Conservation (phyloP, 2,329 filamentous ascomycete species). For the Trichoderma arundinaceum region DNA sequence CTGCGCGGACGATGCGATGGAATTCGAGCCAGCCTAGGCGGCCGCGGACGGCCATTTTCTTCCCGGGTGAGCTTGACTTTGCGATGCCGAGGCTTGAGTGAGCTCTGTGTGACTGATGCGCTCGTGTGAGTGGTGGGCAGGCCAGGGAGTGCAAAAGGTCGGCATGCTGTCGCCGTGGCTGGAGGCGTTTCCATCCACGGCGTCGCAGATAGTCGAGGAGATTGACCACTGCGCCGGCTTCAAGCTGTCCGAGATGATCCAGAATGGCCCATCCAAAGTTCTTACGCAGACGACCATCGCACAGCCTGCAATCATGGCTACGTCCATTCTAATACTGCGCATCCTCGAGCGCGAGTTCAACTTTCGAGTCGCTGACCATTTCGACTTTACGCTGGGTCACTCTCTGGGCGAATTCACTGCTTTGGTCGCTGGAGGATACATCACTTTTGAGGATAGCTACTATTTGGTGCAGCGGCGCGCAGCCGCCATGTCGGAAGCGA, state of each 20-base stretch:
- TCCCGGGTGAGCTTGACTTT: conserved; percentile 53
- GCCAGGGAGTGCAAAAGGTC: conserved; percentile 87
- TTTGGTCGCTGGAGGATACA: conserved; percentile 81
- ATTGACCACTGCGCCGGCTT: conserved; percentile 79
- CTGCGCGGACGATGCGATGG: conserved; percentile 36
- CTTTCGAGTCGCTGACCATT: conserved; percentile 71
- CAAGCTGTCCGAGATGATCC: conserved; percentile 78
- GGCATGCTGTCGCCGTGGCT: conserved; percentile 89
- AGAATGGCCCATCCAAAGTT: conserved; percentile 74
- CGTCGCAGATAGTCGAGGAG: conserved; percentile 78
- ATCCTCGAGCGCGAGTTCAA: conserved; percentile 85
- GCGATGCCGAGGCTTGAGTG: conserved; percentile 4
- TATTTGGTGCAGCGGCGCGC: conserved; percentile 77
- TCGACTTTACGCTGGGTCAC: conserved; percentile 86
- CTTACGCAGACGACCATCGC: conserved; percentile 86
- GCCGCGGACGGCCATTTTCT: conserved; percentile 64
- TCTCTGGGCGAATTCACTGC: conserved; percentile 93
- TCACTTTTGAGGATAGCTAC: conserved; percentile 78
- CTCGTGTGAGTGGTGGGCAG: conserved; percentile 51
- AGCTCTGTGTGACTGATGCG: conserved; percentile 17
- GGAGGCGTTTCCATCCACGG: conserved; percentile 80
- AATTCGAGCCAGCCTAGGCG: conserved; percentile 45
- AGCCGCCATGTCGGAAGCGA: conserved; percentile 82
- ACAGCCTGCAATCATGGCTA: conserved; percentile 96
- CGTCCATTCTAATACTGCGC: conserved; percentile 85